Percentiles rank a stretch among this genome's conserved stretches.
Evolutionary conservation across 1,284 basidiomycete species (phyloP).

Genomic region (Pascua sp.): DNA sequence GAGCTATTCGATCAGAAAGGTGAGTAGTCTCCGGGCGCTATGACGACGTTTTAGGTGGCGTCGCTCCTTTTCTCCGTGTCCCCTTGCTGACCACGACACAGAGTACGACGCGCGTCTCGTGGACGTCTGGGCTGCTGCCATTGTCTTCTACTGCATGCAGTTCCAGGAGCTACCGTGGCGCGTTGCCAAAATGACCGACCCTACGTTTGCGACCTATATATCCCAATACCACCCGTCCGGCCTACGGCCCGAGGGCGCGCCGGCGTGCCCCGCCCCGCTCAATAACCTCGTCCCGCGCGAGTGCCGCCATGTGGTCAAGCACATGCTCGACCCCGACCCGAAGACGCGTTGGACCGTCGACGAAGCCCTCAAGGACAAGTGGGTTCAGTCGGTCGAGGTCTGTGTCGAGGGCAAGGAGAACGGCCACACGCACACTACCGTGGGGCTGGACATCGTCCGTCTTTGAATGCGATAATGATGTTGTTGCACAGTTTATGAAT

Average conservation of each 20-base stretch:
- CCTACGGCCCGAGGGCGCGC: slow-evolving; percentile 14
- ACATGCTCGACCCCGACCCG: slow-evolving; percentile 95
- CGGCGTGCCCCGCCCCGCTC: slow-evolving; percentile 52
- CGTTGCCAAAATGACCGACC: slow-evolving; percentile 79
- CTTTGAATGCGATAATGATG: slow-evolving; percentile 4
- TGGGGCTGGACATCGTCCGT: slow-evolving; percentile 38
- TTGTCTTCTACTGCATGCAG: slow-evolving; percentile 98
- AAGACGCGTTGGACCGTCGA: slow-evolving; percentile 75
- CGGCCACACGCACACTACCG: slow-evolving; percentile 38
- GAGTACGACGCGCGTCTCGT: slow-evolving; percentile 97
- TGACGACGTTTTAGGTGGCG: background rate
- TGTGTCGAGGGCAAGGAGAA: slow-evolving; percentile 44
- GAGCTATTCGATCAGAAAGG: slow-evolving; percentile 95
- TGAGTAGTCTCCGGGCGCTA: slow-evolving; percentile 58
- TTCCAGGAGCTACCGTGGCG: slow-evolving; percentile 97
- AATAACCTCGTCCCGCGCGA: slow-evolving; percentile 84
- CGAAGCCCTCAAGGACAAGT: slow-evolving; percentile 75
- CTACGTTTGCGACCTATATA: slow-evolving; percentile 77
- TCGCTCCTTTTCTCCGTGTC: too few species aligned
- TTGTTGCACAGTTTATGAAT: slow-evolving; percentile 14
- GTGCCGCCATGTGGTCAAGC: slow-evolving; percentile 77
- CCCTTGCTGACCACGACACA: slow-evolving; percentile 40
- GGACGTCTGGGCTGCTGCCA: slow-evolving; percentile 94
- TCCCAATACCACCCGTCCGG: slow-evolving; percentile 56
- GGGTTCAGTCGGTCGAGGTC: slow-evolving; percentile 72